These are phyloP conservation scores for Pseudogymnoascus sp. DNA, from an alignment of 2,329 filamentous ascomycete genomes.

Conservation along the genomic window DNA sequence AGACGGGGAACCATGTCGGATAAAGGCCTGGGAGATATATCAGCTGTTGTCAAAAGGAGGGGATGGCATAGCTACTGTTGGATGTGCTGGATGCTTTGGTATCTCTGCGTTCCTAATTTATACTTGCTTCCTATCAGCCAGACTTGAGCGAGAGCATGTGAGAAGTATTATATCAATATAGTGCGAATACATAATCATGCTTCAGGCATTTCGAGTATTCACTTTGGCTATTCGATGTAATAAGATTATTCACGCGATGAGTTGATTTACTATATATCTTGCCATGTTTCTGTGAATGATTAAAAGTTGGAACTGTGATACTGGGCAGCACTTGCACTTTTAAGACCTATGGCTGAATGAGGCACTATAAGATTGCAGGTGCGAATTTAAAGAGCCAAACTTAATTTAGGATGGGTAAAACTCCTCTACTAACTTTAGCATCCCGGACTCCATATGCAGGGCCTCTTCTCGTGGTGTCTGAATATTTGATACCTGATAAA, in stretches of 20 bases:
- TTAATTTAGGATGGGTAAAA: background rate
- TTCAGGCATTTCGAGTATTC: background rate
- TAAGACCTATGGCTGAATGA: background rate
- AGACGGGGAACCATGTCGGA: background rate
- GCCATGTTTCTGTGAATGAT: background rate
- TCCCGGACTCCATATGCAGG: background rate
- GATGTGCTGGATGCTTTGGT: background rate
- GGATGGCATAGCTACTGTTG: background rate
- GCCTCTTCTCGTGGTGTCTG: background rate
- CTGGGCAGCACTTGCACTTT: background rate
- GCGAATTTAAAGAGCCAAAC: background rate
- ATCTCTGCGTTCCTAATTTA: background rate
- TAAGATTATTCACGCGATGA: background rate
- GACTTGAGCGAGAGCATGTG: background rate
- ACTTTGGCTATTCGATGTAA: background rate
- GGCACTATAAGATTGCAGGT: background rate
- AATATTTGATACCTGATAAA: background rate
- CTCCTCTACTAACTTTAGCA: background rate
- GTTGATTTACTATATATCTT: background rate
- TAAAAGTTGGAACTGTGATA: background rate
- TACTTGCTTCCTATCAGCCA: background rate
- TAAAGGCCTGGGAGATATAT: background rate
- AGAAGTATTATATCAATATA: background rate
- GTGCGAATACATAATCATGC: slow-evolving; percentile 3
- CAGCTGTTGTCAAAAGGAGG: background rate